phyloP scores from a whole-genome alignment of 2,329 filamentous ascomycete species.

The Chaetomiaceae sp. region DNA sequence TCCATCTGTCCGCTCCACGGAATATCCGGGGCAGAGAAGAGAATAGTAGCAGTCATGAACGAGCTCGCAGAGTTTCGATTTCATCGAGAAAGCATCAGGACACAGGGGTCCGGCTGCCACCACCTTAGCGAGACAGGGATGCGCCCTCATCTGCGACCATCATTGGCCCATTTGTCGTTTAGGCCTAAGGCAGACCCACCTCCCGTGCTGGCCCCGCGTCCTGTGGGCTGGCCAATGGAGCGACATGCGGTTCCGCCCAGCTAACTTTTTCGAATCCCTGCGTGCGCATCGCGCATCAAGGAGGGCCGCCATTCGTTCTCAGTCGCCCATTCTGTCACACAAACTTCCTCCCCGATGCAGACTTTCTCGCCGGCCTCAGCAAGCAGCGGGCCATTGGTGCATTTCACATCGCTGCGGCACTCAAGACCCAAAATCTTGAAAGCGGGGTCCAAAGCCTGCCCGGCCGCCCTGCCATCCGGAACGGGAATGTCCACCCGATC shows the following conservation, averaged over 20 bases:
- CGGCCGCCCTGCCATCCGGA: too few relatives aligned
- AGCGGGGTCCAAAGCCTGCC: neutral
- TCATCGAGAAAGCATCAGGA: neutral
- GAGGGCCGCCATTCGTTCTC: neutral
- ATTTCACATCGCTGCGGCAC: too few relatives aligned
- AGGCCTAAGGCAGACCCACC: conserved; percentile 2
- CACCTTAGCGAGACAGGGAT: neutral
- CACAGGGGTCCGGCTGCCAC: neutral
- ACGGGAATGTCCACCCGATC: neutral
- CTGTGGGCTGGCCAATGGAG: conserved; percentile 1
- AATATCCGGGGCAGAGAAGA: too few relatives aligned
- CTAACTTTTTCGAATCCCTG: neutral
- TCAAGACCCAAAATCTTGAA: neutral
- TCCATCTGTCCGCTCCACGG: too few relatives aligned
- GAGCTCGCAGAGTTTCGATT: neutral
- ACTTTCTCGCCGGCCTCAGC: neutral
- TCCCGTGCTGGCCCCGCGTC: conserved; percentile 7
- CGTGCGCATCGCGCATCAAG: neutral
- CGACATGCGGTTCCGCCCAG: neutral
- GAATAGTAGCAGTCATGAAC: too few relatives aligned
- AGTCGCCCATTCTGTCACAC: neutral
- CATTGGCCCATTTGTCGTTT: neutral
- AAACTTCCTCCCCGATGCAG: neutral
- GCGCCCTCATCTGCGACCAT: neutral
- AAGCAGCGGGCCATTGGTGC: neutral